Evolutionary conservation across 495 filamentous ascomycete species (phyloP), one percentile per base, ranked within the genome.

Genomic region (Xylaria telfairii): DNA sequence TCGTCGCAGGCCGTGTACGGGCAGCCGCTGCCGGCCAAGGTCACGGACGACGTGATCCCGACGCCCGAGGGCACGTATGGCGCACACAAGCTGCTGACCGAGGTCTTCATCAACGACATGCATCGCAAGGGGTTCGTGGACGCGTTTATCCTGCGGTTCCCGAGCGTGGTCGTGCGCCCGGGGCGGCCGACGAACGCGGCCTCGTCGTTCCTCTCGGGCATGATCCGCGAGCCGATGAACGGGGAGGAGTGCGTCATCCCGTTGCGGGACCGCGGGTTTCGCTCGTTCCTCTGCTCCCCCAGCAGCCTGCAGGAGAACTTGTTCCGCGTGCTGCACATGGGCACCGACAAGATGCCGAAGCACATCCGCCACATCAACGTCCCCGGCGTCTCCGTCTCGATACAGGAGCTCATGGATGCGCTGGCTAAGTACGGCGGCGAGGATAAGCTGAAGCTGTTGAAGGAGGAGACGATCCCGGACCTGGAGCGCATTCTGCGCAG

Each of bases 141-240:
- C 71, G 92, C 87, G 0, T 84, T 91, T 10, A 82, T 85, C 17
- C 83, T 91, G 59, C 88, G 93, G 1, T 88, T 96, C 32, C 93
- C 93, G 0, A 94, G 92, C 1, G 89, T 96, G 49, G 87, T 86
- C 0, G 90, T 96, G 12, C 84, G 93, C 0, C 91, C 92, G 0
- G 93, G 93, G 0, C 87, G 87, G 64, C 93, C 93, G 0, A 91
- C 90, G 0, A 88, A 85, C n/a, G 93, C 93, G 0, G 93, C 93
- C 5, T 90, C 87, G 37, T 90, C 87, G 30, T 96, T 94, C 70
- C 83, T 91, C 41, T 90, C 87, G 12, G 92, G 92, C 7, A 93
- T 96, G 66, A 81, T 82, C 30, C 79, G 78, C 44, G 85, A 81
- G 81, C 85, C 79, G 17, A 78, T 87, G 76, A 80, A 88, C 46